Base-by-base conservation (phyloP, 2,329 filamentous ascomycete species). In the Canariomyces notabilis region DNA sequence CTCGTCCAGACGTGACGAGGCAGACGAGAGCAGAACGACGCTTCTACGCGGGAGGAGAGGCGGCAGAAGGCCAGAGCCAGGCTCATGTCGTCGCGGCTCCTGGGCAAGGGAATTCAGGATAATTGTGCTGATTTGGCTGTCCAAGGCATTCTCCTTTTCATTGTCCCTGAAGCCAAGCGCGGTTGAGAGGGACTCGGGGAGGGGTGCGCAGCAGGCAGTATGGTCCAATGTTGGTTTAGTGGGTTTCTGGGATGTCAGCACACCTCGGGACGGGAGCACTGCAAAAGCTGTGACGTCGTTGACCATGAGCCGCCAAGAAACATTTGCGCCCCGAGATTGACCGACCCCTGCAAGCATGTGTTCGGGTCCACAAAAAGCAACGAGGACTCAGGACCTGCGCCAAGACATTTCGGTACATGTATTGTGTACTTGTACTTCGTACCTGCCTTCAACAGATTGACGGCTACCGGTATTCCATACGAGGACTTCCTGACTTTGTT, bases 71-170 rank as follows among this genome's bases (percentile, higher is more conserved):
- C 35, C 38, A 52, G 39, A 49, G 46, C 47, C 46, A 52, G 39
- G 34, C 52, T 54, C 57, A 59, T 59, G 46, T 50, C 51, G 54
- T 49, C 42, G 51, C 48, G 37, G 38, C 38, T 42, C 31, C 33
- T 31, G 8, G 33, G 44, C 38, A 38, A 15, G 31, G 45, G 36
- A 8, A 31, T 12, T 32, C 37, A 35, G 23, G 39, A n/a, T 43
- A n/a, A 4, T 16, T 37, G 35, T 48, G 21, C 39, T 40, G 40
- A 15, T 16, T 15, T 40, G 34, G 15, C 23, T 16, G 26, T 40
- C 37, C 37, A 23, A 37, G 32, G 45, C 53, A 57, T 54, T 48
- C 47, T 46, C n/a, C n/a, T n/a, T 46, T 35, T 54, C 44, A 29
- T 44, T 9, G 47, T 40, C 33, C 32, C 31, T 21, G 21, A 16